A percentile compares a stretch with the other conserved stretches of the same genome.
Conservation (phyloP, 116 monocot genomes). For the Dioscorea cayenensis region DNA sequence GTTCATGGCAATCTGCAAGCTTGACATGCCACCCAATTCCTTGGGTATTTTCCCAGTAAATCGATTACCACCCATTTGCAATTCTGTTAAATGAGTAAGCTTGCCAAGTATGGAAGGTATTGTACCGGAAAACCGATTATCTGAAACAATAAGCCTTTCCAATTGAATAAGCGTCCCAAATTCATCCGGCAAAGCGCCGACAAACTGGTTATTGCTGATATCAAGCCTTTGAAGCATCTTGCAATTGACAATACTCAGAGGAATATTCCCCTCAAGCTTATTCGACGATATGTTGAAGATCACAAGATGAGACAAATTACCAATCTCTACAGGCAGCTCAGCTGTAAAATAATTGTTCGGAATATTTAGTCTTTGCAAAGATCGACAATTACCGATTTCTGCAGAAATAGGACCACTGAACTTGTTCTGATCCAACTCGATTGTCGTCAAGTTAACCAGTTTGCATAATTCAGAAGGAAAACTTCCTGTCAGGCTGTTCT, state of each 20-base stretch:
- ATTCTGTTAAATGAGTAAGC: conserved; percentile 67
- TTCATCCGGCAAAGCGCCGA: conserved; percentile 51
- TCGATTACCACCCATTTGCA: conserved; percentile 86
- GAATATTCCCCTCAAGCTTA: conserved; percentile 50
- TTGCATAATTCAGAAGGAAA: conserved; percentile 81
- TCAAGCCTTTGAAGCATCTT: conserved; percentile 70
- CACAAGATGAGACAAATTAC: conserved; percentile 62
- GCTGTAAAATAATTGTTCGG: conserved; percentile 62
- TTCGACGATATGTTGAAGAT: conserved; percentile 88
- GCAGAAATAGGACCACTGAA: conserved; percentile 81
- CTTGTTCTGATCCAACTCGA: conserved; percentile 69
- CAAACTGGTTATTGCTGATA: conserved; percentile 70
- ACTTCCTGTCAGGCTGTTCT: conserved; percentile 73
- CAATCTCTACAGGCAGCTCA: conserved; percentile 74
- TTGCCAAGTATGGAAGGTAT: conserved; percentile 66
- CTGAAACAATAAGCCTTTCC: conserved; percentile 70
- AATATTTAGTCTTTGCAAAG: conserved; percentile 65
- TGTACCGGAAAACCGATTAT: conserved; percentile 62
- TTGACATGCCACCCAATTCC: conserved; percentile 73
- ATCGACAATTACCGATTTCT: conserved; percentile 59
- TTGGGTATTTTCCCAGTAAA: conserved; percentile 71
- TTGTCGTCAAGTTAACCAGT: conserved; percentile 56
- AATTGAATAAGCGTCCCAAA: conserved; percentile 62
- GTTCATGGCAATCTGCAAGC: conserved; percentile 92
- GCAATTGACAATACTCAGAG: conserved; percentile 66